Evolutionary conservation across 495 filamentous ascomycete genomes (phyloP).

Genomic region (Penicillium chermesinum): DNA sequence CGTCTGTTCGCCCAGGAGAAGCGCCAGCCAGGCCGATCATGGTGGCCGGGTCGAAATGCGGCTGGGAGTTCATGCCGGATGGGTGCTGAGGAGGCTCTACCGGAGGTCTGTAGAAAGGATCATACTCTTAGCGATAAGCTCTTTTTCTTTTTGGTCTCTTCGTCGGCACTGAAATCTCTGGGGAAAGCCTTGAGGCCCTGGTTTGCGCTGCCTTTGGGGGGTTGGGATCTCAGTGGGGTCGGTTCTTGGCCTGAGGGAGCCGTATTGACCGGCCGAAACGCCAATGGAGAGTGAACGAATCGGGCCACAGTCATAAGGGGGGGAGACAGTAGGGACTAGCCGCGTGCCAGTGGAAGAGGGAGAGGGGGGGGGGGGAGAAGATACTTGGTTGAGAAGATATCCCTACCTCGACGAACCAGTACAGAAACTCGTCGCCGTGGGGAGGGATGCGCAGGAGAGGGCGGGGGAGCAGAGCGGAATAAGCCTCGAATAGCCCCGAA

Average conservation of each 20-base stretch:
- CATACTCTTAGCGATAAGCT: constrained; percentile 1
- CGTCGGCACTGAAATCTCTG: neutral
- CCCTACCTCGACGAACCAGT: constrained; percentile 38
- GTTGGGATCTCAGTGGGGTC: constrained; percentile 12
- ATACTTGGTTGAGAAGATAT: constrained; percentile 40
- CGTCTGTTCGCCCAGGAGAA: constrained; percentile 32
- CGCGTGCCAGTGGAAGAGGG: too few species aligned
- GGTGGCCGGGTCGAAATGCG: constrained; percentile 37
- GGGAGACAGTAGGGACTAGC: constrained; percentile 1
- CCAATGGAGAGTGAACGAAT: neutral
- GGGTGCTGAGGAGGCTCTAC: constrained; percentile 14
- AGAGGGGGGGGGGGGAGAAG: constrained; percentile 13
- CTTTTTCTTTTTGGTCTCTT: constrained; percentile 2
- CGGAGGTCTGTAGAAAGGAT: constrained; percentile 7
- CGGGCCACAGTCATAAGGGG: neutral
- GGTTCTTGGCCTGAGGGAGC: constrained; percentile 6
- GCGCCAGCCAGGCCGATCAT: constrained; percentile 36
- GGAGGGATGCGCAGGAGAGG: constrained; percentile 27
- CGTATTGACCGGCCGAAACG: neutral
- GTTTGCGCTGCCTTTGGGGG: constrained; percentile 9
- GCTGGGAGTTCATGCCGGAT: constrained; percentile 31
- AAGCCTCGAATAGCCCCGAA: constrained; percentile 33
- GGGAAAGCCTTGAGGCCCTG: neutral
- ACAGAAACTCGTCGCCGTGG: constrained; percentile 31
- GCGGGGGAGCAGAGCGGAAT: constrained; percentile 31